Percentiles rank a stretch among this genome's conserved stretches.
phyloP scores from a whole-genome alignment of 2,329 filamentous ascomycete species.

The Xylariaceae sp. region DNA sequence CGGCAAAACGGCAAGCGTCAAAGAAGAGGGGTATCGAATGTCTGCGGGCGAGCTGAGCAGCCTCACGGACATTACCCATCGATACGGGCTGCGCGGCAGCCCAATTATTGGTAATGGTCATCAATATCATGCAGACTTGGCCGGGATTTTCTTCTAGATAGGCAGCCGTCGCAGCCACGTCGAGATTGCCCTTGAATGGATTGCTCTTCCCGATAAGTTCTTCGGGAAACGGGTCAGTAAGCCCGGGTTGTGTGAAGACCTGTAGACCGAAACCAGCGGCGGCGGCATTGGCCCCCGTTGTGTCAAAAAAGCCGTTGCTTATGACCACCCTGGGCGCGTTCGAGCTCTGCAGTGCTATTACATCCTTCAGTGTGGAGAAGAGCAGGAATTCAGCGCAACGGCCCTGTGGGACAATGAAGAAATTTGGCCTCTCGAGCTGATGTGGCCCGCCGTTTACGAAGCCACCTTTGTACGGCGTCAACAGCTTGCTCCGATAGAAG shows the following conservation, averaged over 20 bases:
- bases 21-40: conserved; percentile 22
- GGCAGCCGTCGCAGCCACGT: conserved; percentile 14
- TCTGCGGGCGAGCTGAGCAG: conserved; percentile 10
- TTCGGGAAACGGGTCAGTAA: conserved; percentile 14
- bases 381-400: conserved; percentile 24
- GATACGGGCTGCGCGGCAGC: conserved; percentile 25
- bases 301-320: conserved; percentile 26
- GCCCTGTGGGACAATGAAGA: conserved; percentile 26
- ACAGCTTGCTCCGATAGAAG: conserved; percentile 13
- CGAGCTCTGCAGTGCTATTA: not conserved
- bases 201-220: conserved; percentile 15
- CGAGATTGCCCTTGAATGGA: conserved; percentile 20
- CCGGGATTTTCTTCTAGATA: conserved; percentile 10
- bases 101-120: conserved; percentile 28
- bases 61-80: conserved; percentile 23
- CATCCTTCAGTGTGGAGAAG: conserved; percentile 18
- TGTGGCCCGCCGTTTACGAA: conserved; percentile 21
- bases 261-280: conserved; percentile 18
- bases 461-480: conserved; percentile 12
- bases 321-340: conserved; percentile 6
- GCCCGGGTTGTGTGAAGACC: conserved; percentile 18
- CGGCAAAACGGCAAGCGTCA: conserved; percentile 26
- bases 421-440: conserved; percentile 20
- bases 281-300: conserved; percentile 20
- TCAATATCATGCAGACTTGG: conserved; percentile 18